Percentiles rank a stretch among this genome's conserved stretches.
These are phyloP conservation scores for Fusarium pseudonygamai DNA, from an alignment of 2,329 filamentous ascomycete genomes.

Conservation along the genomic window DNA sequence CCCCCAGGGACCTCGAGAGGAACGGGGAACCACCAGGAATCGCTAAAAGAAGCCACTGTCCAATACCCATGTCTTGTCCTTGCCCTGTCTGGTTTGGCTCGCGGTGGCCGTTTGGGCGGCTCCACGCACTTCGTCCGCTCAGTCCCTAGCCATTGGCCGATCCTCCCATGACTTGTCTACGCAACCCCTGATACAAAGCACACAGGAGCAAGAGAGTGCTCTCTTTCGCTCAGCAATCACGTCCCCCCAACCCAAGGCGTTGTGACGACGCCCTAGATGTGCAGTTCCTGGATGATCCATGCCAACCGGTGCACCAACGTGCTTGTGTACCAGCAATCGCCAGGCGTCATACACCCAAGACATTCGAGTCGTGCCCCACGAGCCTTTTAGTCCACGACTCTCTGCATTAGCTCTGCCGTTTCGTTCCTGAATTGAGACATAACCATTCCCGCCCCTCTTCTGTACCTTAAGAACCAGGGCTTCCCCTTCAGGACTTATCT, in stretches of 20 bases:
- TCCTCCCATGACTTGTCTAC: constrained; percentile 24
- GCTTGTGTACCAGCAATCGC: constrained; percentile 37
- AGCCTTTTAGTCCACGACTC: constrained; percentile 33
- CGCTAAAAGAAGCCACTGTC: constrained; percentile 33
- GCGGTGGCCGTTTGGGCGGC: constrained; percentile 32
- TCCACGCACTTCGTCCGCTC: constrained; percentile 30
- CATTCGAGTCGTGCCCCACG: constrained; percentile 35
- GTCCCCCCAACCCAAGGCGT: constrained; percentile 31
- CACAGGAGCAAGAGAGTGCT: constrained; percentile 21
- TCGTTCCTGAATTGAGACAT: constrained; percentile 55
- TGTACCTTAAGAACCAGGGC: constrained; percentile 40
- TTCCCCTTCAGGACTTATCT: constrained; percentile 30
- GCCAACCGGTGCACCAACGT: constrained; percentile 26
- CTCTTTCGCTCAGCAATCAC: constrained; percentile 38
- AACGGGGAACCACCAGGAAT: constrained; percentile 22
- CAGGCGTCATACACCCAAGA: constrained; percentile 36
- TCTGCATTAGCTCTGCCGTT: constrained; percentile 36
- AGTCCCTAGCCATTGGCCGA: constrained; percentile 36
- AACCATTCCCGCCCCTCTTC: constrained; percentile 45
- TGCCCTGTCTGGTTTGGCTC: constrained; percentile 38
- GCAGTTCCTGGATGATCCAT: constrained; percentile 41
- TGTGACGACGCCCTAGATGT: constrained; percentile 39
- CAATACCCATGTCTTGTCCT: constrained; percentile 30
- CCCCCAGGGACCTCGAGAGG: constrained; percentile 24
- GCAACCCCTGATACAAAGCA: constrained; percentile 24